Evolutionary conservation across 2,329 filamentous ascomycete species (phyloP).

Genomic region (Claviceps sp.): DNA sequence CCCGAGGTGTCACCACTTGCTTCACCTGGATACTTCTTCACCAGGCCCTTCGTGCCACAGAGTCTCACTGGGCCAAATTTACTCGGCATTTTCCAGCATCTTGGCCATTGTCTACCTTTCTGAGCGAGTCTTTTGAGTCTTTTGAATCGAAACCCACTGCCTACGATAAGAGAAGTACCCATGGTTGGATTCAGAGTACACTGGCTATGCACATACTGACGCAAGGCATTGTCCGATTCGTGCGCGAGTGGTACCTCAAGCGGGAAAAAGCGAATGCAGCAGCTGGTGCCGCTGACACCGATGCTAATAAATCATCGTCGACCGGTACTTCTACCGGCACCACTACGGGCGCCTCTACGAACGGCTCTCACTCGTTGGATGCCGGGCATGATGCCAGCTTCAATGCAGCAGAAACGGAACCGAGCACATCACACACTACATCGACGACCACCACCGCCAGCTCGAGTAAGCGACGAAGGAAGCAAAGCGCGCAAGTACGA

Average conservation of each 20-base stretch:
- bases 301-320: slow-evolving; percentile 41
- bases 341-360: slow-evolving; percentile 9
- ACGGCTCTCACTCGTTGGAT: not conserved
- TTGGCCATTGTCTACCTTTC: slow-evolving; percentile 30
- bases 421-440: slow-evolving; percentile 12
- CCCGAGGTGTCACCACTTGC: slow-evolving; percentile 59
- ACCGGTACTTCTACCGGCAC: slow-evolving; percentile 10
- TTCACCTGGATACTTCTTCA: slow-evolving; percentile 51
- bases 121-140: slow-evolving; percentile 36
- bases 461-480: slow-evolving; percentile 66
- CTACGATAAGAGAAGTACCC: slow-evolving; percentile 46
- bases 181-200: slow-evolving; percentile 54
- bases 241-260: slow-evolving; percentile 54
- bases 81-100: slow-evolving; percentile 32
- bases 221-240: slow-evolving; percentile 57
- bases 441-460: slow-evolving; percentile 24
- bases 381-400: slow-evolving; percentile 24
- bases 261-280: slow-evolving; percentile 42
- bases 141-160: slow-evolving; percentile 26
- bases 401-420: slow-evolving; percentile 39
- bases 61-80: slow-evolving; percentile 32
- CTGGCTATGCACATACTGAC: slow-evolving; percentile 64
- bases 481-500: slow-evolving; percentile 81
- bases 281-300: slow-evolving; percentile 43
- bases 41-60: slow-evolving; percentile 37